Base-by-base conservation (phyloP, 1,139 yeast genomes). In the Kodamaea fungicola region DNA sequence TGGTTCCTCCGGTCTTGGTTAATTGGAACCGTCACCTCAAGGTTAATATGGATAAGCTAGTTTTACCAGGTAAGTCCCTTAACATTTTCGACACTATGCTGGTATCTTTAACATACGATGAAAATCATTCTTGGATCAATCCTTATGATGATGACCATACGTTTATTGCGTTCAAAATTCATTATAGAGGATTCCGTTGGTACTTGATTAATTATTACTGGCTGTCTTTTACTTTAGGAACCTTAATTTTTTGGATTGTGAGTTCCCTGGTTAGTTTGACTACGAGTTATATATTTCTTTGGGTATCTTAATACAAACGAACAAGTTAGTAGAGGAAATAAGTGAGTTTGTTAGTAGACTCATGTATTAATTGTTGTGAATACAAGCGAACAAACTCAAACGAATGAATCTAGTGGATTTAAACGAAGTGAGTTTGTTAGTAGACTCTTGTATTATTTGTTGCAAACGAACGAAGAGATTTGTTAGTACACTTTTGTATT, bases 181-280 rank as follows among this genome's bases (percentile, higher is more conserved):
- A 41, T 24, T 42, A 34, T 29, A 41, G 36, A 2, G 90, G 90
- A 0, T 54, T 83, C 34, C 60, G 86, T 27, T 79, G 72, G 54
- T 73, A 78, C 42, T 53, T 83, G 53, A 73, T 71, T 38, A 63
- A 71, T 34, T 75, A 78, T 52, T 74, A 72, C 39, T 51, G 62
- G 10, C 38, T 64, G 0, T 68, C 76, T 35, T 69, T 78, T 40
- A n/a, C 74, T 1, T 28, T 74, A 7, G 88, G 87, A 1, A 72
- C 74, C 1, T 40, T 55, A 0, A 24, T 67, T 1, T 72, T 81
- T 45, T 81, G 85, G 81, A 38, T 42, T 10, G 39, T 65, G 32
- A 58, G 77, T 41, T 57, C 69, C 6, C 26, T 46, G 10, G 41
- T 60, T 24, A 57, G 68, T 33, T 24, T 61, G 12, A 10, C 59